A percentile compares a stretch with the other conserved stretches of the same genome.
Conservation (phyloP, 345 rosid species). For the Turritis glabra region DNA sequence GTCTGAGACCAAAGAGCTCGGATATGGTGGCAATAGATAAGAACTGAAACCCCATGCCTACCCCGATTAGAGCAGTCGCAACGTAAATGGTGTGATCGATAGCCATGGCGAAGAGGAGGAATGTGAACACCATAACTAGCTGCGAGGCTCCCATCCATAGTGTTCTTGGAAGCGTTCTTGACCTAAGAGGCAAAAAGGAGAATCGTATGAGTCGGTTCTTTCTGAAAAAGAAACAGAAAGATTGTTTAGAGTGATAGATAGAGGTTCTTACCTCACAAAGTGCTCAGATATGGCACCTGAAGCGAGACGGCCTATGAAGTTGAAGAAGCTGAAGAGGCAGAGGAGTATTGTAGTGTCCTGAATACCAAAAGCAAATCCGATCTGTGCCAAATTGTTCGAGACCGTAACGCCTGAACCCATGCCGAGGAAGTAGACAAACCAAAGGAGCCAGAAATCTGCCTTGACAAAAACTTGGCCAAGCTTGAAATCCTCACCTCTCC, state of each 20-base stretch:
- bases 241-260: not conserved
- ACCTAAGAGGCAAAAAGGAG: constrained; percentile 40
- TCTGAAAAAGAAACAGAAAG: not conserved
- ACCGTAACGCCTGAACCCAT: constrained; percentile 89
- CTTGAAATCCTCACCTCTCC: constrained; percentile 87
- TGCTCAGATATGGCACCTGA: constrained; percentile 87
- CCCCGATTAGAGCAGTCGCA: constrained; percentile 69
- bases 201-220: constrained; percentile 10
- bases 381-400: constrained; percentile 94
- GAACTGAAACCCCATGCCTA: constrained; percentile 74
- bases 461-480: constrained; percentile 71
- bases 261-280: constrained; percentile 70
- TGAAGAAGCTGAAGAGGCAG: constrained; percentile 79
- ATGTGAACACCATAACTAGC: constrained; percentile 55
- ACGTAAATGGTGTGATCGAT: constrained; percentile 55
- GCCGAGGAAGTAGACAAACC: constrained; percentile 82
- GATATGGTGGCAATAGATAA: constrained; percentile 77
- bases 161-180: constrained; percentile 72
- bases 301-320: constrained; percentile 82
- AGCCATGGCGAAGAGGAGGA: constrained; percentile 62
- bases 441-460: constrained; percentile 99
- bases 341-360: constrained; percentile 72
- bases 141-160: constrained; percentile 71
- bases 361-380: constrained; percentile 74
- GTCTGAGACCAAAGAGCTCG: constrained; percentile 86